Evolutionary conservation across 495 filamentous ascomycete species (phyloP).

Genomic region (Thozetella sp.): DNA sequence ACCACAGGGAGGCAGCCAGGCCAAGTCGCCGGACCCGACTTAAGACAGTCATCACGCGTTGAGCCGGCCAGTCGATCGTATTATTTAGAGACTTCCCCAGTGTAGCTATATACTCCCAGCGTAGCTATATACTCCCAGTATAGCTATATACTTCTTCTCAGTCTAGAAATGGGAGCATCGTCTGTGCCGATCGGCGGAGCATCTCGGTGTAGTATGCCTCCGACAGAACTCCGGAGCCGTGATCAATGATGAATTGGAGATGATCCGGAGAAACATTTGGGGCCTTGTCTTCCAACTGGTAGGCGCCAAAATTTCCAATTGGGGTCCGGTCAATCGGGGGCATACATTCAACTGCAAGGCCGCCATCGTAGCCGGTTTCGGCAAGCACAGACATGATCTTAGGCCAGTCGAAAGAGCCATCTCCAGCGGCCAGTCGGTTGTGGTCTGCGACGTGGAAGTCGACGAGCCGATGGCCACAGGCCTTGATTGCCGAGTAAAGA

Average conservation of each 20-base stretch:
- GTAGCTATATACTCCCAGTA: too few species aligned
- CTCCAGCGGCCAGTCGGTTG: slow-evolving; percentile 22
- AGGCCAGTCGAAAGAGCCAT: slow-evolving; percentile 23
- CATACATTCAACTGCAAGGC: slow-evolving; percentile 22
- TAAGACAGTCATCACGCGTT: too few species aligned
- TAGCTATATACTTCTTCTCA: neutral
- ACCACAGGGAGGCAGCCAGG: too few species aligned
- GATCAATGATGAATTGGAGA: slow-evolving; percentile 25
- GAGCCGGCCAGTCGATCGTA: too few species aligned
- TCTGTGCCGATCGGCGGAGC: slow-evolving; percentile 20
- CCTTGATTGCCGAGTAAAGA: slow-evolving; percentile 17
- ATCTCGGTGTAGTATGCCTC: slow-evolving; percentile 23
- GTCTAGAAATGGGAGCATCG: slow-evolving; percentile 18
- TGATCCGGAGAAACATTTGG: slow-evolving; percentile 18
- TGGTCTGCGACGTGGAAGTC: slow-evolving; percentile 27
- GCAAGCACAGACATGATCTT: slow-evolving; percentile 17
- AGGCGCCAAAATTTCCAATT: slow-evolving; percentile 9
- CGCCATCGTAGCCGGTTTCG: slow-evolving; percentile 22
- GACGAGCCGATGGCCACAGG: slow-evolving; percentile 16
- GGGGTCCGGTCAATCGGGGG: slow-evolving; percentile 26
- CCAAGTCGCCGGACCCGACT: too few species aligned
- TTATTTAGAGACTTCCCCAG: too few species aligned
- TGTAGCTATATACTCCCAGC: too few species aligned
- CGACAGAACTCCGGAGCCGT: slow-evolving; percentile 23
- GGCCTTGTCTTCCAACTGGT: slow-evolving; percentile 15